phyloP scores from a whole-genome alignment of 129 eudicot species.

The Silybum marianum region DNA sequence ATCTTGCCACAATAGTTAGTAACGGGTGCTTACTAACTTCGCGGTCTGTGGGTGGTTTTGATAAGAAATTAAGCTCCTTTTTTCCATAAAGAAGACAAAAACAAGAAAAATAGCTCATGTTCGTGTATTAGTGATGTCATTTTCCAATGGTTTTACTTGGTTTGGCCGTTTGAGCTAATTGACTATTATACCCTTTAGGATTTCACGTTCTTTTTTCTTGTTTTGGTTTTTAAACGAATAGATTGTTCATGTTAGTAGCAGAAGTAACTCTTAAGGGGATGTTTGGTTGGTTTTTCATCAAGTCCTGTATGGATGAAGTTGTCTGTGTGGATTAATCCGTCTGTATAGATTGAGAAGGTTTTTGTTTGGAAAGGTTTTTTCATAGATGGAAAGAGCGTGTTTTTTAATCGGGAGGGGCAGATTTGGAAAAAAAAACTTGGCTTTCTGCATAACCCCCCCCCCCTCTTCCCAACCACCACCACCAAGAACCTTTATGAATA shows the following conservation, averaged over 20 bases:
- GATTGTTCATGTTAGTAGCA: not conserved
- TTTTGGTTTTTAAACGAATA: not conserved
- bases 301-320: too few species aligned
- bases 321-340: too few species aligned
- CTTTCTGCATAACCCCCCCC: too few species aligned
- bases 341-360: too few species aligned
- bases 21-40: not conserved
- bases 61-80: not conserved
- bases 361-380: too few species aligned
- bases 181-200: not conserved
- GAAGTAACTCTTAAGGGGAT: too few species aligned
- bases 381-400: too few species aligned
- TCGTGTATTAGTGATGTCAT: not conserved
- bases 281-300: too few species aligned
- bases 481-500: too few species aligned
- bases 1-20: conserved; percentile 6
- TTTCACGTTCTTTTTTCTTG: not conserved
- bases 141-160: not conserved
- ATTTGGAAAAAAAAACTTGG: too few species aligned
- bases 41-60: not conserved
- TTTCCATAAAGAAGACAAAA: not conserved
- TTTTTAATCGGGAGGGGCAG: too few species aligned
- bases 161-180: not conserved
- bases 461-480: too few species aligned
- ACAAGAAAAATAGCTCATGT: not conserved